Conservation (phyloP, 148 eudicot species). For the Chenopodium album region DNA sequence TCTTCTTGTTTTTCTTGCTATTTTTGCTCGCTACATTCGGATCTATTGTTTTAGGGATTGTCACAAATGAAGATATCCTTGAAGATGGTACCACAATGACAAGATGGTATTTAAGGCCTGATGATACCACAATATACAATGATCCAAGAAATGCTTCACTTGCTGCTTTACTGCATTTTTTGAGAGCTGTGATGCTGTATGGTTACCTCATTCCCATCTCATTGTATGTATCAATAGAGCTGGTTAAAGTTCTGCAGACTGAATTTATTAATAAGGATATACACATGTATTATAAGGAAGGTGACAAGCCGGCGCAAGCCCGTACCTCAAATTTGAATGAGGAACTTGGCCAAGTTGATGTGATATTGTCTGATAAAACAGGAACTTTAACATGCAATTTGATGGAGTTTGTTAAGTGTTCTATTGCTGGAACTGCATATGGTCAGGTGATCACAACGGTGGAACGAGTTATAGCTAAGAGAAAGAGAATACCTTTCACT, state of each 20-base stretch:
- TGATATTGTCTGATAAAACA: constrained; percentile 67
- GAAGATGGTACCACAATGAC: constrained; percentile 42
- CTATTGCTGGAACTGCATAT: constrained; percentile 62
- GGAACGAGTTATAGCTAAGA: constrained; percentile 54
- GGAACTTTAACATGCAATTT: constrained; percentile 77
- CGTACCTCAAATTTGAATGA: constrained; percentile 83
- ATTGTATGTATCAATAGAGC: constrained; percentile 63
- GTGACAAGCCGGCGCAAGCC: constrained; percentile 59
- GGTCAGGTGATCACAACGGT: constrained; percentile 56
- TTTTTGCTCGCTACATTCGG: constrained; percentile 42
- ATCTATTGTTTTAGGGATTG: constrained; percentile 47
- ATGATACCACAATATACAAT: constrained; percentile 41
- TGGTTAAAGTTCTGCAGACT: constrained; percentile 62
- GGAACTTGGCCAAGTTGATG: constrained; percentile 73
- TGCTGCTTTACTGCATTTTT: constrained; percentile 50
- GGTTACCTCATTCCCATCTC: constrained; percentile 67
- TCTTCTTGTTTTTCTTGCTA: constrained; percentile 45
- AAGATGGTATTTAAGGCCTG: constrained; percentile 66
- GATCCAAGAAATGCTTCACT: constrained; percentile 42
- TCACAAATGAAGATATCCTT: constrained; percentile 41
- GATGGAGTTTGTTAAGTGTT: constrained; percentile 80
- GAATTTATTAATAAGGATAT: constrained; percentile 53
- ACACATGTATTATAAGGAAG: constrained; percentile 60
- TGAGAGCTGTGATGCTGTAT: constrained; percentile 60
- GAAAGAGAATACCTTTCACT: constrained; percentile 29